Percentiles rank a stretch among this genome's conserved stretches.
These are phyloP conservation scores for Lichtheimia ornata DNA, from an alignment of 371 early-diverging fungal species.

Conservation along the genomic window DNA sequence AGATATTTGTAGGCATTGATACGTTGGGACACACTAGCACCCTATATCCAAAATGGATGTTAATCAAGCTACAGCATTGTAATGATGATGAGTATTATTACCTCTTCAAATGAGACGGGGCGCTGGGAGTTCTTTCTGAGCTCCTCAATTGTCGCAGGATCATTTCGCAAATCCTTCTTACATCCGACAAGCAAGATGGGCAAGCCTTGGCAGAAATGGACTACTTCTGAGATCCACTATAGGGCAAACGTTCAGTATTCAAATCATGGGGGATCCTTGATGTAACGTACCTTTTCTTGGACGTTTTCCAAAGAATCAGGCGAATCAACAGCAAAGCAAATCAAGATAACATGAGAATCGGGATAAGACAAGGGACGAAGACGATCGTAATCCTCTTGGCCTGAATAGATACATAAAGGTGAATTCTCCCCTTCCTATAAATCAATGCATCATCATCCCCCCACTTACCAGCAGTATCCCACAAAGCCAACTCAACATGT, in stretches of 20 bases:
- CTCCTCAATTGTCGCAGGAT: conserved; percentile 75
- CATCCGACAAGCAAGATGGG: conserved; percentile 88
- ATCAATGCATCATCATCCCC: not conserved
- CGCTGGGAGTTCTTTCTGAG: conserved; percentile 72
- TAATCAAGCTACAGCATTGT: not conserved
- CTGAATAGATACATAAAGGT: conserved; percentile 27
- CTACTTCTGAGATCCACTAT: conserved; percentile 92
- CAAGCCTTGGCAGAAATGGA: conserved; percentile 84
- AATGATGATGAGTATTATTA: conserved; percentile 19
- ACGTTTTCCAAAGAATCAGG: conserved; percentile 92
- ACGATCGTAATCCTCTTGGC: conserved; percentile 90
- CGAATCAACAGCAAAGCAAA: conserved; percentile 83
- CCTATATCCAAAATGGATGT: conserved; percentile 35
- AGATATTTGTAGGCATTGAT: conserved; percentile 79
- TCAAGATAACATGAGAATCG: conserved; percentile 87
- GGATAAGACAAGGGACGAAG: conserved; percentile 91
- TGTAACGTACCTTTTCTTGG: conserved; percentile 56
- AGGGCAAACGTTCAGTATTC: too few species aligned
- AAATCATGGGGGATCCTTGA: too few species aligned
- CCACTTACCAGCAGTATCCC: conserved; percentile 95
- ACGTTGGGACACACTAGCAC: conserved; percentile 60
- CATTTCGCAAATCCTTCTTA: conserved; percentile 90
- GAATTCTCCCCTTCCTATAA: not conserved
- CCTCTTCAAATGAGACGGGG: conserved; percentile 82
- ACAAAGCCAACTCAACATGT: conserved; percentile 65